Base-by-base conservation (phyloP, 1,284 basidiomycete species). In the Tausonia pullulans region DNA sequence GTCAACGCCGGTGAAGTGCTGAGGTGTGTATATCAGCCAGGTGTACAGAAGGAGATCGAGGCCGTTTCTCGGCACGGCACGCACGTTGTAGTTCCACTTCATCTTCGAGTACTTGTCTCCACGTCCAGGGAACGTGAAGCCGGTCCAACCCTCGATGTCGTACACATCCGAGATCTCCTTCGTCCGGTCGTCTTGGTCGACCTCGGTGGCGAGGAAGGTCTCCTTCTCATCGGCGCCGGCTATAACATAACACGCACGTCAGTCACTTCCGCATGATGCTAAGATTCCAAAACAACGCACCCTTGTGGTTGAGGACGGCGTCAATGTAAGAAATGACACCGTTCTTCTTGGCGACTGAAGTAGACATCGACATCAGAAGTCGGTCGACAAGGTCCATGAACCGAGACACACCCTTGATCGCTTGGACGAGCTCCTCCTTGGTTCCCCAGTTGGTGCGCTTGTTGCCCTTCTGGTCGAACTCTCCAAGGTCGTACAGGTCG, bases 371-470 rank as follows among this genome's bases (percentile, higher is more conserved):
- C 6, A 39, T 40, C 5, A 41, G 8, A 1, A 16, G 14, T 72
- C 77, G 60, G 74, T 67, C 53, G 77, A 72, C 60, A 75, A 73
- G 3, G 77, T 73, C 50, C 68, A 48, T 49, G 2, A 48, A 27
- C 40, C 14, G 16, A 51, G 16, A 60, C 58, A 9, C 13, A 60
- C 58, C 72, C 52, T 78, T 75, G 73, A 88, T 87, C 10, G 87
- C 85, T 4, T 76, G 73, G 2, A 91, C 72, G 27, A 95, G 82
- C 70, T 97, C 86, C 56, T 90, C 83, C 70, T 87, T 87, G 11
- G 86, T 87, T 16, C 94, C 94, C 90, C 92, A 98, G 68, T 93
- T 83, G n/a, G 93, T 97, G 8, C 79, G 75, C 60, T 83, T 76
- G n/a, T 82, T 78, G 10, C 87, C 88, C 74, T 91, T 94, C 74